Percentiles rank a stretch among this genome's conserved stretches.
phyloP scores from a whole-genome alignment of 179 eudicot genomes.

The Sideroxylon spinosum region DNA sequence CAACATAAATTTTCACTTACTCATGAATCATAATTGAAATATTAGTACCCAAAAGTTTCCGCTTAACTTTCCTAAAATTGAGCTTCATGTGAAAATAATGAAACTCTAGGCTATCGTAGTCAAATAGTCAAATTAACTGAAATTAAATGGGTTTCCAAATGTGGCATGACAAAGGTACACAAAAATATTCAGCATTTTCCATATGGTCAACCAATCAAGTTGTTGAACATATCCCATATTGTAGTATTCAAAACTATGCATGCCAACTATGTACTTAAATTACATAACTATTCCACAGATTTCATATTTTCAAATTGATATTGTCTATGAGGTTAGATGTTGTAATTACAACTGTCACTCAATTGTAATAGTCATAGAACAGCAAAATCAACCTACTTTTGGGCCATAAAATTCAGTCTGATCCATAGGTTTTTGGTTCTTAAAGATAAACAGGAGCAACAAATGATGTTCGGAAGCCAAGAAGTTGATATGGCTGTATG shows the following conservation, averaged over 20 bases:
- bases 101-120: background rate
- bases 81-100: background rate
- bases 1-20: background rate
- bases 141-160: background rate
- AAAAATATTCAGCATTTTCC: background rate
- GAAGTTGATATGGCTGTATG: background rate
- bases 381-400: background rate
- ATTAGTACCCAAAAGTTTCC: background rate
- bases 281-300: background rate
- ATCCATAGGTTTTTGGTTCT: background rate
- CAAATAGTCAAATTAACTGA: background rate
- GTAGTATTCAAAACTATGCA: background rate
- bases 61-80: background rate
- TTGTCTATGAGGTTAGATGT: background rate
- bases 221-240: background rate
- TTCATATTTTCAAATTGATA: background rate
- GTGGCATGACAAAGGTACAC: background rate
- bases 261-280: background rate
- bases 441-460: background rate
- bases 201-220: background rate
- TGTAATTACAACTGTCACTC: background rate
- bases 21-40: conserved; percentile 1
- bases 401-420: conserved; percentile 7
- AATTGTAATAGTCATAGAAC: background rate
- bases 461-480: background rate